Base-by-base conservation (phyloP, 2,329 filamentous ascomycete species). In the Elsinoe ampelina region DNA sequence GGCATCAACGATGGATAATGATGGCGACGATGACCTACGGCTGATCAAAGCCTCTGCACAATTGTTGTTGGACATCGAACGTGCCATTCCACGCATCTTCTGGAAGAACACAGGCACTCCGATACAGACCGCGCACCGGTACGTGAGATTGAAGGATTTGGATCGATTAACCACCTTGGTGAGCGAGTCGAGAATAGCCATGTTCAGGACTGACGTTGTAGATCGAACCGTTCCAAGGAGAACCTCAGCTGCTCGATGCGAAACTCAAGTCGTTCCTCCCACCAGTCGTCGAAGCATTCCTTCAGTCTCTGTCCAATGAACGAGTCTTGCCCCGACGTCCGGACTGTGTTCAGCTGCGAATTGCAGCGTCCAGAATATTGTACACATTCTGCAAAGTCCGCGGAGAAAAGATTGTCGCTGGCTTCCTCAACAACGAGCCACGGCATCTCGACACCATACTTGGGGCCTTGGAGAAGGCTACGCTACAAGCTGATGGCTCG, bases 331-430 rank as follows among this genome's bases (percentile, higher is more conserved):
- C 38, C 30, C 17, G 36, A n/a, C 41, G 45, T 1, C 26, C 36
- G 5, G 20, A 22, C 12, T 39, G 30, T 11, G 34, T 63, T 65
- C 39, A 66, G 64, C 72, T 89, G 0, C 80, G 85, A 20, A 78
- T 80, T 59, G 90, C 89, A 3, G 83, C 95, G 57, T 89, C 86
- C 68, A 82, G 80, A 60, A 76, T 97, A 1, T 71, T 98, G 35
- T 97, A 97, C 68, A 86, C 85, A 0, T 86, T 98, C 59, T 96
- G 90, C 77, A 98, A 98, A 72, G 86, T 97, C 52, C 82, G 93
- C 55, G 92, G 93, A 20, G 85, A 93, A 68, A 97, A 97, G 71
- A 86, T 98, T 54, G 85, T 98, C 63, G 84, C 90, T 54, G 83
- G 89, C 41, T 96, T 97, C 67, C 76, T 98, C 62, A 92, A 87